Evolutionary conservation across 495 filamentous ascomycete genomes (phyloP).

Genomic region (Daldinia decipiens): DNA sequence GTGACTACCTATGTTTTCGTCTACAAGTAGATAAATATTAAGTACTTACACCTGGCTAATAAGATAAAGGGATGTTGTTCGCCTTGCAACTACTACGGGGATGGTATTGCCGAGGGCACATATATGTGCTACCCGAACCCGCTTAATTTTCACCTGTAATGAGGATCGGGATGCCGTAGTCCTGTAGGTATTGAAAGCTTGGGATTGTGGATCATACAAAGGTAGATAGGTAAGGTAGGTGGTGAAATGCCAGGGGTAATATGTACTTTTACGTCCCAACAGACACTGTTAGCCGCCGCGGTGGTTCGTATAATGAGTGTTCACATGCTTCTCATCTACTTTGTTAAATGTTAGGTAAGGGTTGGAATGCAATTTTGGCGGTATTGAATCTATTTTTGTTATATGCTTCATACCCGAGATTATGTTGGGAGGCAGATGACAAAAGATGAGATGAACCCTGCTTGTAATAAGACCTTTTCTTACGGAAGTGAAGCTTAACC

Average conservation of each 20-base stretch:
- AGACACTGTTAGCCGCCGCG: conserved; percentile 7
- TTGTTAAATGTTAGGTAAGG: not conserved
- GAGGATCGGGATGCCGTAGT: conserved; percentile 1
- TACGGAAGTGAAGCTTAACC: not conserved
- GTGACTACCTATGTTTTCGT: not conserved
- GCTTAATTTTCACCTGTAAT: not conserved
- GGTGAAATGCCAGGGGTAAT: conserved; percentile 34
- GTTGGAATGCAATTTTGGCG: not conserved
- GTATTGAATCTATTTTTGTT: not conserved
- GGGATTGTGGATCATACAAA: conserved; percentile 9
- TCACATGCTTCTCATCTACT: conserved; percentile 16
- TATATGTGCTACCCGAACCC: not conserved
- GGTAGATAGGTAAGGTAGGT: not conserved
- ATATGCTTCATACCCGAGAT: not conserved
- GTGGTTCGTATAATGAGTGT: conserved; percentile 10
- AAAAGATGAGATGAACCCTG: too few relatives aligned
- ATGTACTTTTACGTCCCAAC: conserved; percentile 30
- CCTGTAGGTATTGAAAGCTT: conserved; percentile 10
- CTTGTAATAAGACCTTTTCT: too few relatives aligned
- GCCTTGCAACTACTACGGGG: not conserved
- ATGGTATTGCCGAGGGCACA: not conserved
- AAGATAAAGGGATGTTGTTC: not conserved
- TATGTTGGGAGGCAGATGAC: not conserved
- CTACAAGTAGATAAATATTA: conserved; percentile 6
- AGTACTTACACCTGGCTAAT: not conserved